phyloP scores from a whole-genome alignment of 2,329 filamentous ascomycete species.

The Tricladium varicosporioides region DNA sequence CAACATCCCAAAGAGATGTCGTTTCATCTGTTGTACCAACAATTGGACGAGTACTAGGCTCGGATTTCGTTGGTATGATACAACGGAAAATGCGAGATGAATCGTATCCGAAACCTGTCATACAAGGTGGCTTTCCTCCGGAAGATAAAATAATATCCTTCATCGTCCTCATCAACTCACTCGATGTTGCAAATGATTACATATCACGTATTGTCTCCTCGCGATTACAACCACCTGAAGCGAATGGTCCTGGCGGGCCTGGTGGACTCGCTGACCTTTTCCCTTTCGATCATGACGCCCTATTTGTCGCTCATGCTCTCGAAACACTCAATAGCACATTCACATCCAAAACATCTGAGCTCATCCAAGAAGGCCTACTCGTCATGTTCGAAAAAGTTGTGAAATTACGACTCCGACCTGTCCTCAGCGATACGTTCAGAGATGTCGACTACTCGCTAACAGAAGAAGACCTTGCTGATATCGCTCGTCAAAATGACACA shows the following conservation, averaged over 20 bases:
- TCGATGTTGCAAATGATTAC: conserved; percentile 91
- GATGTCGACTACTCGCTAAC: conserved; percentile 81
- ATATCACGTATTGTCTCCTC: conserved; percentile 78
- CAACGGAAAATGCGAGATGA: conserved; percentile 98
- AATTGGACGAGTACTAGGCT: conserved; percentile 74
- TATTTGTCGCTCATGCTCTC: conserved; percentile 66
- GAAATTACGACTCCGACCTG: conserved; percentile 77
- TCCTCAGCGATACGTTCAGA: conserved; percentile 85
- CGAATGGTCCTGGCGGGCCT: conserved; percentile 34
- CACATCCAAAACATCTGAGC: conserved; percentile 72
- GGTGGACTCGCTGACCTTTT: conserved; percentile 62
- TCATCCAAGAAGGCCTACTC: conserved; percentile 79
- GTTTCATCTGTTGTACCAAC: conserved; percentile 76
- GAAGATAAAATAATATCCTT: conserved; percentile 89
- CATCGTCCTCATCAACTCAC: conserved; percentile 90
- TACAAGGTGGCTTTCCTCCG: conserved; percentile 79
- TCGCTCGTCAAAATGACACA: conserved; percentile 48
- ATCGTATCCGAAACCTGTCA: conserved; percentile 76
- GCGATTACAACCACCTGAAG: conserved; percentile 51
- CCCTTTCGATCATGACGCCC: conserved; percentile 74
- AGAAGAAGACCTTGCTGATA: conserved; percentile 58
- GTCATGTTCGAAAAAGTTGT: conserved; percentile 87
- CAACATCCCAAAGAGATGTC: conserved; percentile 79
- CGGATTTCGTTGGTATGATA: conserved; percentile 94
- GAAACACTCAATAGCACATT: conserved; percentile 70